Percentiles rank a stretch among this genome's conserved stretches.
These are phyloP conservation scores for Rhytidhysteron rufulum DNA, from an alignment of 2,329 filamentous ascomycete genomes.

Conservation along the genomic window DNA sequence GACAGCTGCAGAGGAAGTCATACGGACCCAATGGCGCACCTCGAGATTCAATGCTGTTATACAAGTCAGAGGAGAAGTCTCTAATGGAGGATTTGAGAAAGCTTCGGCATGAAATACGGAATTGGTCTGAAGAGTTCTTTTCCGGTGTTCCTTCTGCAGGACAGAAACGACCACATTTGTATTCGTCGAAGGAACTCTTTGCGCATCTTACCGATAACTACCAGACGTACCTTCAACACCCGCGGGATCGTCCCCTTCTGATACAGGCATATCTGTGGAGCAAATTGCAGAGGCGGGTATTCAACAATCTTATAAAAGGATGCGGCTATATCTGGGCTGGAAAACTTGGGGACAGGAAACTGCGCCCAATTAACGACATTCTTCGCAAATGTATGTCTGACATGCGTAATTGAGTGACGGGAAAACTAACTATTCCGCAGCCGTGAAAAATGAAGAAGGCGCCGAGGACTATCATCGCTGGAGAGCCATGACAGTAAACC, in stretches of 20 bases:
- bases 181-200: constrained; percentile 30
- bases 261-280: constrained; percentile 36
- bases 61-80: constrained; percentile 33
- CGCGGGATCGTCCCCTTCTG: constrained; percentile 27
- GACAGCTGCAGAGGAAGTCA: constrained; percentile 32
- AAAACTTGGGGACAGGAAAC: constrained; percentile 32
- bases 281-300: constrained; percentile 33
- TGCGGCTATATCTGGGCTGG: constrained; percentile 36
- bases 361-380: constrained; percentile 33
- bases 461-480: constrained; percentile 35
- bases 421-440: constrained; percentile 11
- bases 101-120: constrained; percentile 30
- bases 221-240: constrained; percentile 27
- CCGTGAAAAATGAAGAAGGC: constrained; percentile 33
- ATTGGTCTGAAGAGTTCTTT: constrained; percentile 35
- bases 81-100: constrained; percentile 32
- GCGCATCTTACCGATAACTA: constrained; percentile 31
- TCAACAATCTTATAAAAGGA: constrained; percentile 31
- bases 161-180: constrained; percentile 28
- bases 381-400: constrained; percentile 27
- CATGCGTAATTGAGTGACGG: not conserved
- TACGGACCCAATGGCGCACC: constrained; percentile 27
- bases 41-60: constrained; percentile 19
- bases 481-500: constrained; percentile 32
- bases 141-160: constrained; percentile 21